phyloP scores from a whole-genome alignment of 129 eudicot species.

The Deinandra increscens region DNA sequence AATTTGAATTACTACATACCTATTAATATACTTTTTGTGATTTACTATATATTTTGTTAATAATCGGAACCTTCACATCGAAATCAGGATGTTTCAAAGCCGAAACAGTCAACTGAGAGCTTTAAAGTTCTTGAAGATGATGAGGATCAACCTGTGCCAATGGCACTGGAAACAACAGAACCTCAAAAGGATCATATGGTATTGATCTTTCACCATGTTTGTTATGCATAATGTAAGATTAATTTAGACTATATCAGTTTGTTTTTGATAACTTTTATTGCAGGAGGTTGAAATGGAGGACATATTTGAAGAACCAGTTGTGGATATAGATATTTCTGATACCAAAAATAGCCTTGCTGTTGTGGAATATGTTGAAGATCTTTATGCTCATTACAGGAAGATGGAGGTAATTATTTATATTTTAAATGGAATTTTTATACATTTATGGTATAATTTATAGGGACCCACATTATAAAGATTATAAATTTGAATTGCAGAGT shows the following conservation, averaged over 20 bases:
- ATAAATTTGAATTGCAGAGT: constrained; percentile 37
- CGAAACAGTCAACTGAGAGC: constrained; percentile 37
- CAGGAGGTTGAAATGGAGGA: constrained; percentile 87
- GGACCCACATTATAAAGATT: constrained; percentile 26
- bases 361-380: constrained; percentile 74
- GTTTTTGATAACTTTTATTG: background rate
- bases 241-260: background rate
- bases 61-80: background rate
- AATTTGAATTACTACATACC: background rate
- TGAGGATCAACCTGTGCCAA: constrained; percentile 63
- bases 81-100: constrained; percentile 51
- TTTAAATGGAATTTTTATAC: background rate
- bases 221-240: background rate
- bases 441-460: background rate
- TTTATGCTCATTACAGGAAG: constrained; percentile 58
- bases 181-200: constrained; percentile 58
- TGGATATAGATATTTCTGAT: constrained; percentile 69
- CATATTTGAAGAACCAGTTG: constrained; percentile 57
- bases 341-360: constrained; percentile 59
- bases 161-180: constrained; percentile 60
- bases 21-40: background rate
- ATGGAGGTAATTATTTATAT: constrained; percentile 55
- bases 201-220: constrained; percentile 9
- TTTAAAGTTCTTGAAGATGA: constrained; percentile 42
- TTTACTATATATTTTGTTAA: background rate